Conservation (phyloP, 805 yeast species). For the Lachancea kluyveri region DNA sequence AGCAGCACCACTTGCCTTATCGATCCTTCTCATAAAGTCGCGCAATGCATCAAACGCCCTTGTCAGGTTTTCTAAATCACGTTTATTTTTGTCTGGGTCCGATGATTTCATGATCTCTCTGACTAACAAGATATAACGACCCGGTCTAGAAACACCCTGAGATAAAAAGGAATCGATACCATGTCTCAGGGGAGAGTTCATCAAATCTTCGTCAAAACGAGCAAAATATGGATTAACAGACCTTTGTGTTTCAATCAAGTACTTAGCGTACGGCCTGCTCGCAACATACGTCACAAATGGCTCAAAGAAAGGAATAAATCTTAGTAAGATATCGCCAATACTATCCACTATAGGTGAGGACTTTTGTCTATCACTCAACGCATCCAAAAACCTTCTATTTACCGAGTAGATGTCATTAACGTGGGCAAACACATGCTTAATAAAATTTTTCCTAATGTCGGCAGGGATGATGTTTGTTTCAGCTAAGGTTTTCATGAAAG, state of each 20-base stretch:
- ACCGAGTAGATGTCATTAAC: constrained; percentile 81
- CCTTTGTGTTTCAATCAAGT: constrained; percentile 91
- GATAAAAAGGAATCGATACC: constrained; percentile 91
- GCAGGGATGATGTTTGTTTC: constrained; percentile 85
- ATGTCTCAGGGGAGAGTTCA: constrained; percentile 46
- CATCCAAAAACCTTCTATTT: constrained; percentile 81
- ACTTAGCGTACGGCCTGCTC: constrained; percentile 89
- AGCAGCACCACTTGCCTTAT: constrained; percentile 87
- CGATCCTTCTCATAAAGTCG: constrained; percentile 63
- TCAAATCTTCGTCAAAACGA: constrained; percentile 86
- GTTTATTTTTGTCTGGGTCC: constrained; percentile 60
- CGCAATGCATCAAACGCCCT: constrained; percentile 72
- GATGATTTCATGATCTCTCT: constrained; percentile 81
- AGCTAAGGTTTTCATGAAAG: constrained; percentile 86
- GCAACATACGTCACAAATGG: constrained; percentile 94
- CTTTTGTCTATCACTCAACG: constrained; percentile 80
- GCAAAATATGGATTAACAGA: constrained; percentile 86
- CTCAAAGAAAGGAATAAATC: constrained; percentile 79
- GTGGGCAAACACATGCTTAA: constrained; percentile 86
- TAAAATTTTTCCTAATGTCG: constrained; percentile 82
- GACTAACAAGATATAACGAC: constrained; percentile 81
- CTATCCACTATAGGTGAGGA: constrained; percentile 77
- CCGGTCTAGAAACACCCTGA: constrained; percentile 94
- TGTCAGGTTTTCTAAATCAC: constrained; percentile 43
- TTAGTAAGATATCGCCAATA: constrained; percentile 82